Percentiles rank a stretch among this genome's conserved stretches.
phyloP scores from a whole-genome alignment of 495 filamentous ascomycete genomes.

The Trichocladium uniseriatum region DNA sequence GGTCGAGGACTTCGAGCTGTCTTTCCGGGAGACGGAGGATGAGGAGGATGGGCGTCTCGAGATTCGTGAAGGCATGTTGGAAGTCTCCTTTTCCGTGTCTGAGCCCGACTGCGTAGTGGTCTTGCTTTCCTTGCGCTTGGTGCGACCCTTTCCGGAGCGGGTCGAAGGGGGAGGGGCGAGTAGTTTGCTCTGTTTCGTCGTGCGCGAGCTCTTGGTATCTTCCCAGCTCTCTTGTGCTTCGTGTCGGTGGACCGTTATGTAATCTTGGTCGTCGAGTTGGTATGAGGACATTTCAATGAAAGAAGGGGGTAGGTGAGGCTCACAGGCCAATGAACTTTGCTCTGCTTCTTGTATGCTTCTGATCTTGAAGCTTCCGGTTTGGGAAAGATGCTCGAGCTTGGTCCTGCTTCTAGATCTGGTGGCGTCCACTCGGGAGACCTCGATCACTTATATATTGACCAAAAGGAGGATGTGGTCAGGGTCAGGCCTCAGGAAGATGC shows the following conservation, averaged over 20 bases:
- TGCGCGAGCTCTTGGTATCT: too few species aligned
- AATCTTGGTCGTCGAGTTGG: constrained; percentile 23
- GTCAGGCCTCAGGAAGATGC: background rate
- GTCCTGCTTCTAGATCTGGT: constrained; percentile 5
- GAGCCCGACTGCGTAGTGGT: constrained; percentile 19
- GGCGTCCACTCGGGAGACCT: constrained; percentile 9
- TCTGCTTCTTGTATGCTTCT: constrained; percentile 12
- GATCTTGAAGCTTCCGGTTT: constrained; percentile 4
- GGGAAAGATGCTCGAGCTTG: constrained; percentile 7
- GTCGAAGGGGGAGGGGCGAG: constrained; percentile 3
- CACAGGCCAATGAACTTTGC: constrained; percentile 12
- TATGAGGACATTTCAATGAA: constrained; percentile 21
- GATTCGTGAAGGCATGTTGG: constrained; percentile 29
- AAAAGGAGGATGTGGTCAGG: background rate
- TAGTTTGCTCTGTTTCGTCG: constrained; percentile 5
- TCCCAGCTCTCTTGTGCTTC: background rate
- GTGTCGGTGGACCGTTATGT: constrained; percentile 6
- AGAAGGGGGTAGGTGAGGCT: constrained; percentile 12
- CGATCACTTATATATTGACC: constrained; percentile 11
- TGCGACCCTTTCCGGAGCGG: constrained; percentile 9
- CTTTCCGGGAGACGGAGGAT: constrained; percentile 25
- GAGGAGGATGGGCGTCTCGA: constrained; percentile 22
- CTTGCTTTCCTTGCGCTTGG: constrained; percentile 13
- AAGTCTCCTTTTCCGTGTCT: constrained; percentile 23
- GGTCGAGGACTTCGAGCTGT: constrained; percentile 22